Conservation (phyloP, 1,284 basidiomycete species). For the Heterobasidion occidentale region DNA sequence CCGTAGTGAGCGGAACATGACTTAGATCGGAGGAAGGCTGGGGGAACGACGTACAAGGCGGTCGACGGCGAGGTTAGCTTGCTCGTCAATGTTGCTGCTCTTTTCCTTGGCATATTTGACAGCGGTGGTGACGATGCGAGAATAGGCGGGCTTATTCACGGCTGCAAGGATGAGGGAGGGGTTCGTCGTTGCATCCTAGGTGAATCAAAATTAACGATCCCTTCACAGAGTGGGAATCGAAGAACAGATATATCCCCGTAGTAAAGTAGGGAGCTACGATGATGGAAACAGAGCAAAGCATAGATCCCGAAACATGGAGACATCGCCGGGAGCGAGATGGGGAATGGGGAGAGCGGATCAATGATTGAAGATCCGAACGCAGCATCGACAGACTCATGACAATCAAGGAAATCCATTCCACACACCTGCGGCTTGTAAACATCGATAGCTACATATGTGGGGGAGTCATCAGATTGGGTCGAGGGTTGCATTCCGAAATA, state of each 20-base stretch:
- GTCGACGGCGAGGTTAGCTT: constrained; percentile 78
- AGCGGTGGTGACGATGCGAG: constrained; percentile 79
- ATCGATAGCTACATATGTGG: constrained; percentile 56
- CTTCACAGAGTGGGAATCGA: too few species aligned
- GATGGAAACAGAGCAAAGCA: too few species aligned
- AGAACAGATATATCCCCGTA: too few species aligned
- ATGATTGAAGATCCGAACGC: too few species aligned
- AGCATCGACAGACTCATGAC: too few species aligned
- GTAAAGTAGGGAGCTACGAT: too few species aligned
- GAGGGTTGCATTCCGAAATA: background rate
- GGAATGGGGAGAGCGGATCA: too few species aligned
- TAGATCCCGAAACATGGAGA: too few species aligned
- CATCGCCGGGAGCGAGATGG: too few species aligned
- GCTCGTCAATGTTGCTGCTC: constrained; percentile 64
- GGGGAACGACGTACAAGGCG: constrained; percentile 56
- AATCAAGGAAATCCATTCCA: background rate
- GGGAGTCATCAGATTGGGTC: background rate
- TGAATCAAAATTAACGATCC: background rate
- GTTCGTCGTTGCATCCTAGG: constrained; percentile 89
- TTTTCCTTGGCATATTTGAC: constrained; percentile 79
- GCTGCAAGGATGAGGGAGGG: constrained; percentile 91
- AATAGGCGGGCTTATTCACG: constrained; percentile 84
- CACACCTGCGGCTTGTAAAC: constrained; percentile 87
- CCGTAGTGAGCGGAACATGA: background rate
- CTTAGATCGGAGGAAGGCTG: background rate